Evolutionary conservation across 2,329 filamentous ascomycete genomes (phyloP).

Genomic region (Pochonia chlamydosporia): DNA sequence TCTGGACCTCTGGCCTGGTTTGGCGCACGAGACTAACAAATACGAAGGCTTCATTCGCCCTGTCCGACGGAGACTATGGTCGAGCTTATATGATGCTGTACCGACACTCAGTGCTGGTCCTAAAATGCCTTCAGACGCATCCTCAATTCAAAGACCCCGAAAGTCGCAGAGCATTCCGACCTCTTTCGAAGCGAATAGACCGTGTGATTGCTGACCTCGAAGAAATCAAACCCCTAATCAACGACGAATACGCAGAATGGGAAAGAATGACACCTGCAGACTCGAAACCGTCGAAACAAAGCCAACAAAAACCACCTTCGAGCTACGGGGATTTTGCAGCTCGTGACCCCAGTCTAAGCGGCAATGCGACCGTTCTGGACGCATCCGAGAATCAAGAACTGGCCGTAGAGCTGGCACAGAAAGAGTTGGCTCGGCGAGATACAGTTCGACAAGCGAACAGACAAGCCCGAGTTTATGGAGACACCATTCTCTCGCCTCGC

Average conservation of each 20-base stretch:
- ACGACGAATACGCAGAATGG: conserved; percentile 65
- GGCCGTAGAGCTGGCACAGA: conserved; percentile 69
- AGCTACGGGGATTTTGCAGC: conserved; percentile 43
- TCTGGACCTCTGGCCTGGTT: neutral
- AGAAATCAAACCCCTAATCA: conserved; percentile 71
- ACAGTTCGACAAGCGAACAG: conserved; percentile 51
- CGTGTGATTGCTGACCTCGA: conserved; percentile 67
- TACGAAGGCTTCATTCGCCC: conserved; percentile 71
- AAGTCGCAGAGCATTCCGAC: conserved; percentile 56
- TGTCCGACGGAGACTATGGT: conserved; percentile 78
- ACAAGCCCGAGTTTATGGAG: conserved; percentile 30
- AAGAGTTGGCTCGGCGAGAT: conserved; percentile 64
- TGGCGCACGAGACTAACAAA: neutral
- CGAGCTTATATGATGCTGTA: conserved; percentile 90
- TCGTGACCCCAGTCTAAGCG: conserved; percentile 56
- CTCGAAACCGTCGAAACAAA: conserved; percentile 16
- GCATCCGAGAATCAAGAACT: conserved; percentile 67
- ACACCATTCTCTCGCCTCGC: conserved; percentile 4
- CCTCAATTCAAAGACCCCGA: conserved; percentile 66
- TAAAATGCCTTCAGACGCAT: conserved; percentile 69
- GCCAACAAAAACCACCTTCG: conserved; percentile 15
- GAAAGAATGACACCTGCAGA: conserved; percentile 42
- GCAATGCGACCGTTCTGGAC: conserved; percentile 56
- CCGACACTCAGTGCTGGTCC: conserved; percentile 78
- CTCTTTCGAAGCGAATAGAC: conserved; percentile 42